Evolutionary conservation across 768 basidiomycete genomes (phyloP), one percentile per base, ranked within the genome.

Genomic region (Boletus patriciae): DNA sequence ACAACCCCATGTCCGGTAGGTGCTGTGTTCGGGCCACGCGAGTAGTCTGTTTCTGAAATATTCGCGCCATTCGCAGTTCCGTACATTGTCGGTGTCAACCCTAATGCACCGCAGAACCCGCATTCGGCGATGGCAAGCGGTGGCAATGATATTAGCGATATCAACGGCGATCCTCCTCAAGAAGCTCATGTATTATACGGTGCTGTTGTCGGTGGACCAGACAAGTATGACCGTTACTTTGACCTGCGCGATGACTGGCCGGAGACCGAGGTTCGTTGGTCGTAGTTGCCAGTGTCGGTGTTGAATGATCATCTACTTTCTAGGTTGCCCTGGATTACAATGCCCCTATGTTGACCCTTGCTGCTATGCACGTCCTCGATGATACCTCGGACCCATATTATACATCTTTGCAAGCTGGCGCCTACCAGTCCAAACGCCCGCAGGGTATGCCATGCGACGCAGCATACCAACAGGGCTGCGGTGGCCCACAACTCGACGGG

Each of bases 161-260:
- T 95, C 53, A 82, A 94, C 69, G 88, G 84, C 3, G 79, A 79
- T 44, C 94, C 94, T 2, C 75, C 74, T 11, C 73, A 84, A 55
- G 88, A 90, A 69, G 83, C 87, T 0, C 83, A 94, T 68, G 78
- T 90, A 2, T 72, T 97, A 10, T 95, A 94, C 65, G 94, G 94
- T 31, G 94, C 87, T 23, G 83, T 94, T 29, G 81, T 96, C 15
- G 95, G 95, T 43, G 95, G 94, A 31, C 94, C 94, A 0, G 83
- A 90, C 65, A 77, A 76, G 55, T 76, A 81, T 25, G 94, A 91
- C 67, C 77, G 79, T 25, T 97, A 82, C 74, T 95, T 81, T 69
- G 90, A 97, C 66, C 86, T 93, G 57, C 84, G 95, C 40, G 86
- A 81, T 54, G 93, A 96, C 69, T 96, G 92, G 90, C 87, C 87